Conservation (phyloP, 2,329 filamentous ascomycete species). For the Emericellopsis atlantica region DNA sequence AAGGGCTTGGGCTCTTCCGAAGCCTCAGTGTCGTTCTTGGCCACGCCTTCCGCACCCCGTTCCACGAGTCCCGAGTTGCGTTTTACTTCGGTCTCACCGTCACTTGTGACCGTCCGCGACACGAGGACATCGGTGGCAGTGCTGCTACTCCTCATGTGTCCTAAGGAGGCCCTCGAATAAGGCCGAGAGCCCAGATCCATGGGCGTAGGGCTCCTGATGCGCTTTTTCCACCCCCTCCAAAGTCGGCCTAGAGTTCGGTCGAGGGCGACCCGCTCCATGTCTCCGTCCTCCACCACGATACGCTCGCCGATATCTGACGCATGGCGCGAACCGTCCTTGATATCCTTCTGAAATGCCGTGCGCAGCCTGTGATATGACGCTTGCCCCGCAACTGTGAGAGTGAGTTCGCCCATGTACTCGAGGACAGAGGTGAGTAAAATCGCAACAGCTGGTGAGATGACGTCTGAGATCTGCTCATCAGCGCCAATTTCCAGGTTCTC, state of each 20-base stretch:
- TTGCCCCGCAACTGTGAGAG: constrained; percentile 75
- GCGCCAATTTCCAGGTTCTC: constrained; percentile 54
- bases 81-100: constrained; percentile 3
- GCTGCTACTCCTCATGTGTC: constrained; percentile 18
- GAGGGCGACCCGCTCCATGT: constrained; percentile 86
- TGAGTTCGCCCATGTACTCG: constrained; percentile 87
- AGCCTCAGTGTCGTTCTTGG: background rate
- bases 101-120: constrained; percentile 5
- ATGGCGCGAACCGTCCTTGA: constrained; percentile 35
- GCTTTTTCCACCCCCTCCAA: constrained; percentile 94
- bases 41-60: background rate
- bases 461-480: constrained; percentile 47
- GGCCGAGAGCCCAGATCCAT: constrained; percentile 17
- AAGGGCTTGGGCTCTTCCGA: background rate
- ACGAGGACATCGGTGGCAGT: constrained; percentile 22
- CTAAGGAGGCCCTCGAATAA: constrained; percentile 32
- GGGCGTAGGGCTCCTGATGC: constrained; percentile 46
- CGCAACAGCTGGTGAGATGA: constrained; percentile 79
- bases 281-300: constrained; percentile 75
- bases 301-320: constrained; percentile 44
- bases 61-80: no score
- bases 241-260: constrained; percentile 79
- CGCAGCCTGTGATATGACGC: constrained; percentile 62
- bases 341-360: constrained; percentile 43
- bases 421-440: constrained; percentile 94